phyloP scores from a whole-genome alignment of 768 basidiomycete species.

The Holtermanniella nyarrowii region DNA sequence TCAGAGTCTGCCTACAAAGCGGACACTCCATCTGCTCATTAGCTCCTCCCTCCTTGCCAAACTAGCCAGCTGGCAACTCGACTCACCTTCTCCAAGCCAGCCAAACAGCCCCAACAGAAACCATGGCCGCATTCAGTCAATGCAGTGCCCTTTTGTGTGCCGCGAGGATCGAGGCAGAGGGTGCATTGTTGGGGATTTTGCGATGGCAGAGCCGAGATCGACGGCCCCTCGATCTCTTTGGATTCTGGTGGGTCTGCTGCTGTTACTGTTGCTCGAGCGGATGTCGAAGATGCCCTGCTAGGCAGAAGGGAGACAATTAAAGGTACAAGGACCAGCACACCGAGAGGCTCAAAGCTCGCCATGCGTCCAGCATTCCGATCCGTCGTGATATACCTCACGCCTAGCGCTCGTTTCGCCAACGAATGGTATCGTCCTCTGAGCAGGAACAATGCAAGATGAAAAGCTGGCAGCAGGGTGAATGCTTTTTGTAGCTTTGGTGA shows the following conservation, averaged over 20 bases:
- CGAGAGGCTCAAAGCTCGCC: too few species aligned
- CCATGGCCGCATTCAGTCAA: conserved; percentile 42
- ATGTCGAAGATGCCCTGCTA: background rate
- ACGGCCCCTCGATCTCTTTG: too few species aligned
- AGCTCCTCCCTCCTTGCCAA: too few species aligned
- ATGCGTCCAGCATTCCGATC: too few species aligned
- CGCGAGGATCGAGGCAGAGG: conserved; percentile 34
- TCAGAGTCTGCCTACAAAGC: conserved; percentile 35
- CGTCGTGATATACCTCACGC: conserved; percentile 39
- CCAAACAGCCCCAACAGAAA: conserved; percentile 42
- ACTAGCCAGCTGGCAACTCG: too few species aligned
- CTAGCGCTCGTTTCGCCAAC: conserved; percentile 32
- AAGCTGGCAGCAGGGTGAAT: too few species aligned
- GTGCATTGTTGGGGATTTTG: conserved; percentile 37
- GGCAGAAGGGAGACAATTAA: conserved; percentile 13
- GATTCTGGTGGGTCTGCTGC: too few species aligned
- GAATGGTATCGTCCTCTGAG: conserved; percentile 35
- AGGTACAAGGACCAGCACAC: conserved; percentile 26
- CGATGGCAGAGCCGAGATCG: too few species aligned
- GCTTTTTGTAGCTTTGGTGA: too few species aligned
- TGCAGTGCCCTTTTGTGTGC: conserved; percentile 29
- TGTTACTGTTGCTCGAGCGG: too few species aligned
- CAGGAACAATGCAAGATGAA: conserved; percentile 36
- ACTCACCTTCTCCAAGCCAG: conserved; percentile 39
- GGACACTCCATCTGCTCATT: conserved; percentile 39